Percentiles rank a stretch among this genome's conserved stretches.
Conservation (phyloP, 768 basidiomycete genomes). For the Collybia nuda region DNA sequence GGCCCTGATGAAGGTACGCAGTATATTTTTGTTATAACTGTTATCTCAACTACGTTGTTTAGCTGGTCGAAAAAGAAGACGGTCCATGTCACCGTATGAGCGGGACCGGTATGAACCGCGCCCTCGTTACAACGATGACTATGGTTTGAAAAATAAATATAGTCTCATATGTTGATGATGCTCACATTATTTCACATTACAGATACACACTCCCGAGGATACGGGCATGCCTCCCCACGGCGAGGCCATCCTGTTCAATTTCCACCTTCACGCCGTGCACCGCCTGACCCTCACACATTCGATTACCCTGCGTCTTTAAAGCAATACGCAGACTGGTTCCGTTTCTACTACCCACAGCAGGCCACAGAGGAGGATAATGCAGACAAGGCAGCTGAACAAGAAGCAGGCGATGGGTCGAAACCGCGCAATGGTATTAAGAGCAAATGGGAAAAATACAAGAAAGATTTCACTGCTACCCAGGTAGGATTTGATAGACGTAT, state of each 20-base stretch:
- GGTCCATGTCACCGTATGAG: conserved; percentile 81
- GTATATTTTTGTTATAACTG: neutral
- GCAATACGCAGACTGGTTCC: conserved; percentile 88
- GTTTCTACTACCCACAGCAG: conserved; percentile 70
- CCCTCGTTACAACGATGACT: conserved; percentile 79
- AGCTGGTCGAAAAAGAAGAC: conserved; percentile 75
- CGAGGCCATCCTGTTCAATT: conserved; percentile 53
- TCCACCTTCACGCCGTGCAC: conserved; percentile 56
- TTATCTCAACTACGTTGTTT: conserved; percentile 12
- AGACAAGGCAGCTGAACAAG: conserved; percentile 82
- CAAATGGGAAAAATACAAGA: conserved; percentile 93
- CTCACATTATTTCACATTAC: conserved; percentile 12
- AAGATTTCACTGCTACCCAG: conserved; percentile 85
- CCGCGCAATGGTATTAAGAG: conserved; percentile 82
- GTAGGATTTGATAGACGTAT: conserved; percentile 47
- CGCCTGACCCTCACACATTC: conserved; percentile 77
- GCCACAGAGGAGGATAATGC: conserved; percentile 81
- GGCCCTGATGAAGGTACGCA: conserved; percentile 62
- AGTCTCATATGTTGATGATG: conserved; percentile 7
- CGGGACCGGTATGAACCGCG: conserved; percentile 82
- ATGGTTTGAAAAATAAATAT: conserved; percentile 49
- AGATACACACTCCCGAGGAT: conserved; percentile 68
- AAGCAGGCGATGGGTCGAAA: conserved; percentile 79
- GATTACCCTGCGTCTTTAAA: conserved; percentile 82
- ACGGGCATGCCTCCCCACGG: conserved; percentile 65